Conservation (phyloP, 768 basidiomycete genomes). For the Plicaturopsis crispa region DNA sequence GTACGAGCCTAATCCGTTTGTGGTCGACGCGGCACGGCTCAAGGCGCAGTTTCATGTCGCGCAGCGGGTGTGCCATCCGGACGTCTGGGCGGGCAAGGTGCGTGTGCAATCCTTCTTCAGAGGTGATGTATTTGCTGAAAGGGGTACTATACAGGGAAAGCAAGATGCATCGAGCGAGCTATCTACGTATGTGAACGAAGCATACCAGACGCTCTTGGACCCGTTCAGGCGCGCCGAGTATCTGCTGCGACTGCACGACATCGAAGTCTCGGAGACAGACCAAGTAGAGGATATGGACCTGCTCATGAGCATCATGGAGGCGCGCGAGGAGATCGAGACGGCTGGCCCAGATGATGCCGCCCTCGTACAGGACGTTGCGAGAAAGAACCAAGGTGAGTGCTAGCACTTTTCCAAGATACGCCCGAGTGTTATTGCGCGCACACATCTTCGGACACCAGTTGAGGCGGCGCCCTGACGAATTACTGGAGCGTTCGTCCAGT, state of each 20-base stretch:
- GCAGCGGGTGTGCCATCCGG: conserved; percentile 80
- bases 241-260: conserved; percentile 58
- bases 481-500: conserved; percentile 2
- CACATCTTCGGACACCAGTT: background rate
- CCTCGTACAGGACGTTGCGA: conserved; percentile 42
- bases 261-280: conserved; percentile 59
- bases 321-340: conserved; percentile 68
- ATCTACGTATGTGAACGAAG: conserved; percentile 75
- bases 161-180: conserved; percentile 54
- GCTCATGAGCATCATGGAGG: conserved; percentile 73
- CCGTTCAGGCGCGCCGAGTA: conserved; percentile 78
- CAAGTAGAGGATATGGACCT: conserved; percentile 63
- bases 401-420: conserved; percentile 12
- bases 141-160: conserved; percentile 32
- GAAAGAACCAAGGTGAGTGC: conserved; percentile 51
- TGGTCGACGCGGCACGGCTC: conserved; percentile 51
- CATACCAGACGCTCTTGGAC: conserved; percentile 67
- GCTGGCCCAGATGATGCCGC: conserved; percentile 43
- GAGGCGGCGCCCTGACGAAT: background rate
- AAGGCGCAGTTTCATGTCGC: conserved; percentile 61
- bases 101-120: conserved; percentile 14
- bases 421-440: background rate
- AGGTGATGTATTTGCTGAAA: conserved; percentile 1
- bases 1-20: conserved; percentile 60
- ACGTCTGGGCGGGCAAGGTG: conserved; percentile 71